Evolutionary conservation across 108 stramenopile species (phyloP).

Genomic region (Heterococcus sp.): DNA sequence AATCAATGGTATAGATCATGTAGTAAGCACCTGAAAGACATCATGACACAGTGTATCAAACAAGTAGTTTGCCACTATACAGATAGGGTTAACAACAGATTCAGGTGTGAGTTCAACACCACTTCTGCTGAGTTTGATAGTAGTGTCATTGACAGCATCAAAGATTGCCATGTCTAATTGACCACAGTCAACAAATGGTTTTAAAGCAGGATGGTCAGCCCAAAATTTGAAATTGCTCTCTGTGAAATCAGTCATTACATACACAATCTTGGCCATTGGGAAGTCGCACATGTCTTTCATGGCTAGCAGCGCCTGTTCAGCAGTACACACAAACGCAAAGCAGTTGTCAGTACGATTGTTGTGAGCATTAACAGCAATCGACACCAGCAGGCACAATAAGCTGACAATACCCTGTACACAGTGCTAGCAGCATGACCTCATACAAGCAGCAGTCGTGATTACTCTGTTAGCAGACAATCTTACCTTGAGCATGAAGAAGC

Average conservation of each 20-base stretch:
- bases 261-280: constrained; percentile 61
- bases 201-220: constrained; percentile 52
- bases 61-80: constrained; percentile 67
- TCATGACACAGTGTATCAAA: constrained; percentile 69
- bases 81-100: constrained; percentile 58
- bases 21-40: constrained; percentile 50
- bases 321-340: too few relatives aligned
- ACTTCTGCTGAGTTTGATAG: constrained; percentile 49
- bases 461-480: neutral
- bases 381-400: too few relatives aligned
- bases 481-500: constrained; percentile 65
- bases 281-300: constrained; percentile 61
- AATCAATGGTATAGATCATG: too few relatives aligned
- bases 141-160: constrained; percentile 58
- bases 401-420: too few relatives aligned
- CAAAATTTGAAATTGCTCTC: constrained; percentile 63
- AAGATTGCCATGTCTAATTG: constrained; percentile 66
- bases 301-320: constrained; percentile 43
- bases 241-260: constrained; percentile 71
- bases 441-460: neutral
- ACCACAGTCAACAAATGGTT: constrained; percentile 55
- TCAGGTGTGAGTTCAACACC: constrained; percentile 46
- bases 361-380: too few relatives aligned
- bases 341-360: too few relatives aligned
- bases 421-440: neutral